Percentiles rank a stretch among this genome's conserved stretches.
phyloP scores from a whole-genome alignment of 176 grass and related monocot genomes.

The Triticum dicoccoides region DNA sequence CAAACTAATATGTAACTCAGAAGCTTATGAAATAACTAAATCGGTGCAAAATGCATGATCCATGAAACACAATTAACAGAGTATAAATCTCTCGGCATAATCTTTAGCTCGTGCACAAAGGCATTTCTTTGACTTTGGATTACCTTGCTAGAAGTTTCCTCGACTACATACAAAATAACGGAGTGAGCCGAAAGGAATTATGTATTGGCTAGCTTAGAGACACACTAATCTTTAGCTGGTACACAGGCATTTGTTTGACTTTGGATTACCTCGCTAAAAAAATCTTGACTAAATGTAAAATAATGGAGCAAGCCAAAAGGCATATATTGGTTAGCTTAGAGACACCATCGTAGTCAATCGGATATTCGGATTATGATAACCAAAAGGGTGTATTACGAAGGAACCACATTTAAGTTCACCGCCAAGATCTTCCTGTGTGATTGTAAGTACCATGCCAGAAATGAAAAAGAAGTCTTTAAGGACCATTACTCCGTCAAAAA shows the following conservation, averaged over 20 bases:
- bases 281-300: background rate
- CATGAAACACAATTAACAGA: background rate
- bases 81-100: background rate
- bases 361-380: background rate
- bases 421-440: background rate
- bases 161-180: background rate
- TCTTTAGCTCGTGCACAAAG: background rate
- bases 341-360: background rate
- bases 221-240: background rate
- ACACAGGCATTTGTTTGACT: background rate
- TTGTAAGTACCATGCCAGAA: background rate
- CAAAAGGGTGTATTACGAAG: background rate
- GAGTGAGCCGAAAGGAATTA: background rate
- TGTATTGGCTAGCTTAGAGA: background rate
- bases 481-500: background rate
- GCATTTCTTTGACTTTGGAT: slow-evolving; percentile 1
- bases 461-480: background rate
- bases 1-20: background rate
- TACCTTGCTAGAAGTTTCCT: background rate
- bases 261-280: background rate
- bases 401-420: background rate
- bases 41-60: background rate
- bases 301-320: background rate
- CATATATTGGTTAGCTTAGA: slow-evolving; percentile 17
- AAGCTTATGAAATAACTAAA: slow-evolving; percentile 1